phyloP scores from a whole-genome alignment of 805 yeast genomes.

The Metschnikowia kofuensis region DNA sequence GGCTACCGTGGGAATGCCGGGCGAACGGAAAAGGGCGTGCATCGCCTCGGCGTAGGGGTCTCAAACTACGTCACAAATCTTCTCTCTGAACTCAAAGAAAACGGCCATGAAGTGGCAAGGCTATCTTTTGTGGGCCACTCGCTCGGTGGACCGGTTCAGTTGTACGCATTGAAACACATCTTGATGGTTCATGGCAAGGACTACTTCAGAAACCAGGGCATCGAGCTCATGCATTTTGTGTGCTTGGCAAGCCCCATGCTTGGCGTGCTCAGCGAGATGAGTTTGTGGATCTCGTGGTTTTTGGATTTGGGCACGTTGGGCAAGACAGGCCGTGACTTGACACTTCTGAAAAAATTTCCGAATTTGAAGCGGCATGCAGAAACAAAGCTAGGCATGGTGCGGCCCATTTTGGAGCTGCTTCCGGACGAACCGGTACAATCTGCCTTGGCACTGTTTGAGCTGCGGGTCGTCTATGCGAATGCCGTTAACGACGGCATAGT shows the following conservation, averaged over 20 bases:
- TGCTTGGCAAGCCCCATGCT: conserved; percentile 42
- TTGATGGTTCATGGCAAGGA: conserved; percentile 29
- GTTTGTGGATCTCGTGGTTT: conserved; percentile 38
- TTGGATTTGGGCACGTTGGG: conserved; percentile 45
- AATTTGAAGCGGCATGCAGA: conserved; percentile 8
- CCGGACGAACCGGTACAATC: conserved; percentile 40
- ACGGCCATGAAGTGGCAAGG: conserved; percentile 20
- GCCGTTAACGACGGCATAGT: conserved; percentile 47
- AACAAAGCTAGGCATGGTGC: conserved; percentile 9
- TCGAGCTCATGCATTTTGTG: conserved; percentile 34
- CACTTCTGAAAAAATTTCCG: conserved; percentile 35
- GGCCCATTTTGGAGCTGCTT: conserved; percentile 36
- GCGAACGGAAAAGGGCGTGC: conserved; percentile 40
- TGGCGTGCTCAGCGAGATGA: conserved; percentile 41
- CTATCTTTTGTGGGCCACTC: conserved; percentile 46
- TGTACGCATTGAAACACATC: conserved; percentile 38
- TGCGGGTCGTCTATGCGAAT: conserved; percentile 41
- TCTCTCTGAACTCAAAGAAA: conserved; percentile 21
- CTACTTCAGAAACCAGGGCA: conserved; percentile 26
- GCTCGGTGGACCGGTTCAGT: conserved; percentile 42
- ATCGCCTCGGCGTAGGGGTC: conserved; percentile 32
- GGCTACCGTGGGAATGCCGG: conserved; percentile 43
- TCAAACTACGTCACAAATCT: conserved; percentile 27
- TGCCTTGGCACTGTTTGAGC: conserved; percentile 28
- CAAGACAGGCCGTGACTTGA: conserved; percentile 44